Conservation (phyloP, 305 asterid genomes). For the Fraxinus baroniana region DNA sequence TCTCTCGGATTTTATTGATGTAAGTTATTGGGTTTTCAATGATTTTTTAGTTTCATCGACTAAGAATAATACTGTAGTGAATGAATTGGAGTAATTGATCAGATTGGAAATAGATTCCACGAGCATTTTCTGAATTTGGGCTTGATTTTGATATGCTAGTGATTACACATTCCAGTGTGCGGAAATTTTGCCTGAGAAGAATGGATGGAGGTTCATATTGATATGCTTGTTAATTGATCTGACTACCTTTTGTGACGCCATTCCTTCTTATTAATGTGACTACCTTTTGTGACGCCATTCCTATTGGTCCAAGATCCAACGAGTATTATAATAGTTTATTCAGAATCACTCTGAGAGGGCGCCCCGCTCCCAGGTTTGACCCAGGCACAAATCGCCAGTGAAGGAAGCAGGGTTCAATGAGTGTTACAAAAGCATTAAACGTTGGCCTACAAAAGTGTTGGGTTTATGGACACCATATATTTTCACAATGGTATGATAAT, state of each 20-base stretch:
- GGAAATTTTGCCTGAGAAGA: background rate
- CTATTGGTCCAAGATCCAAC: background rate
- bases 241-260: background rate
- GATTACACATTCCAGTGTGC: background rate
- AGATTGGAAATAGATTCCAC: background rate
- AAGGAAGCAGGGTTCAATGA: no score
- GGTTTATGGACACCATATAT: no score
- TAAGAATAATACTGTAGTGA: background rate
- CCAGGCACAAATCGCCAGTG: no score
- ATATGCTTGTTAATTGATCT: background rate
- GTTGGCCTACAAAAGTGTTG: no score
- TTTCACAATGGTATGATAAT: no score
- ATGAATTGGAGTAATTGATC: background rate
- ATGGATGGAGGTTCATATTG: background rate
- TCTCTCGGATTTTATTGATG: constrained; percentile 65
- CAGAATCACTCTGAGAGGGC: background rate
- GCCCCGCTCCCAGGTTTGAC: no score
- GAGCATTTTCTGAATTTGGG: background rate
- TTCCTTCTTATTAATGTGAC: background rate
- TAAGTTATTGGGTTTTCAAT: constrained; percentile 32
- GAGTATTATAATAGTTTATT: background rate
- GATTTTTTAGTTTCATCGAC: background rate
- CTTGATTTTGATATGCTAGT: background rate
- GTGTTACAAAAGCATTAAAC: no score
- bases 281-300: background rate